phyloP scores from a whole-genome alignment of 2,329 filamentous ascomycete species.

The Cylindrodendrum hubeiense region DNA sequence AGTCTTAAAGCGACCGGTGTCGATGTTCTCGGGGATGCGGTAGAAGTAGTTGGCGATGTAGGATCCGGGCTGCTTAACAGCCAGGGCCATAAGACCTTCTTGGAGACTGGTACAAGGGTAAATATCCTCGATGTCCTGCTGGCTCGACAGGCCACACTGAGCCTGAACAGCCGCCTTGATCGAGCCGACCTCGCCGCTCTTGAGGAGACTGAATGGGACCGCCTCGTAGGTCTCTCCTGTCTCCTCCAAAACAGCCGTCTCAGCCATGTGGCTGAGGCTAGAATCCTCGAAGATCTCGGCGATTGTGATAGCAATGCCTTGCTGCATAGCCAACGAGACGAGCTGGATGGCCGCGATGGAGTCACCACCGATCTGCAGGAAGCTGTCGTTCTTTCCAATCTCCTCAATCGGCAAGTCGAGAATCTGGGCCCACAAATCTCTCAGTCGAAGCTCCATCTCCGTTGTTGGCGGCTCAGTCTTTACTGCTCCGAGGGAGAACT shows the following conservation, averaged over 20 bases:
- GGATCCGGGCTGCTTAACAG: slow-evolving; percentile 18
- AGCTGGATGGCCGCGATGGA: slow-evolving; percentile 41
- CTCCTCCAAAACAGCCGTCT: neutral
- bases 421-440: slow-evolving; percentile 31
- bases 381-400: slow-evolving; percentile 49
- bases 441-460: neutral
- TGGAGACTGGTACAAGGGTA: slow-evolving; percentile 51
- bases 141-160: neutral
- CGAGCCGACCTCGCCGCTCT: neutral
- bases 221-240: neutral
- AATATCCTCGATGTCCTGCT: slow-evolving; percentile 18
- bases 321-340: slow-evolving; percentile 20
- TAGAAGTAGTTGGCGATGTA: slow-evolving; percentile 24
- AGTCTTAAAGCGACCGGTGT: neutral
- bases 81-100: slow-evolving; percentile 47
- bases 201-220: slow-evolving; percentile 2
- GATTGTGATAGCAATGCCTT: slow-evolving; percentile 16
- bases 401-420: slow-evolving; percentile 14
- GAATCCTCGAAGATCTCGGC: slow-evolving; percentile 19
- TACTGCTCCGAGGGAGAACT: slow-evolving; percentile 1
- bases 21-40: neutral
- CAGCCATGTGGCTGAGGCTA: slow-evolving; percentile 4
- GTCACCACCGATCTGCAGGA: slow-evolving; percentile 59
- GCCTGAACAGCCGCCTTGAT: neutral
- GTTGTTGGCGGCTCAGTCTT: slow-evolving; percentile 4